phyloP scores from a whole-genome alignment of 2,329 filamentous ascomycete species.

The Colletotrichum lindemuthianum region DNA sequence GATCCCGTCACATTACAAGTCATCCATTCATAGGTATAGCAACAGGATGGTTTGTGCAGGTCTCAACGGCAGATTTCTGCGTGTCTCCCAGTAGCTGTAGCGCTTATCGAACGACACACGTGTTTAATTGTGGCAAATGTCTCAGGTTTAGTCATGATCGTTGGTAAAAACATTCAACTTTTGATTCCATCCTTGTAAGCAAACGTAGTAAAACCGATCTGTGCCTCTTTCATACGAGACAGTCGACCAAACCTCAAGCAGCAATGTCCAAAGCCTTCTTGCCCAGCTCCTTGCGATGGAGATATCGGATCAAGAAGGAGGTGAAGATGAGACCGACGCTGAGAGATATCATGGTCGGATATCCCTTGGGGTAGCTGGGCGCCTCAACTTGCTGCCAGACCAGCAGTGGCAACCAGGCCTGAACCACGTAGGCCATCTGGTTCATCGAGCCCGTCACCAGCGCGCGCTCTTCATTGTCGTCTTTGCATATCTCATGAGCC shows the following conservation, averaged over 20 bases:
- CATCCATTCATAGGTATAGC: no score
- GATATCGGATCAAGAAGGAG: conserved; percentile 56
- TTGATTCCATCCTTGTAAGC: no score
- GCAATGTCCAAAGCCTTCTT: background rate
- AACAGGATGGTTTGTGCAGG: no score
- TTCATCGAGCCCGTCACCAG: conserved; percentile 75
- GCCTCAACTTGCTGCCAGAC: conserved; percentile 74
- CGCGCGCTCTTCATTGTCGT: conserved; percentile 71
- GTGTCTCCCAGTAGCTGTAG: no score
- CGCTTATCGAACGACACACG: no score
- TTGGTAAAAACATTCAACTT: no score
- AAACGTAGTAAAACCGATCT: no score
- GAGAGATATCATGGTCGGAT: conserved; percentile 63
- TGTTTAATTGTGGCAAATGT: no score
- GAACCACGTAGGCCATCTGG: conserved; percentile 74
- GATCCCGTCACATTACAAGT: no score
- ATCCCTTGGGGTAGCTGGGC: conserved; percentile 70
- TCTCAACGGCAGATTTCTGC: no score
- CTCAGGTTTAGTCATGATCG: no score
- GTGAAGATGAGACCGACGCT: conserved; percentile 60
- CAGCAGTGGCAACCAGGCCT: conserved; percentile 74
- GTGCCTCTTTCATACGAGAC: no score
- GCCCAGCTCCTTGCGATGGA: conserved; percentile 55
- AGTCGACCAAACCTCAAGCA: background rate
- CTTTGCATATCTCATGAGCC: conserved; percentile 61